These are phyloP conservation scores for Boletellus sp. DNA, from an alignment of 768 basidiomycete genomes.

Conservation along the genomic window DNA sequence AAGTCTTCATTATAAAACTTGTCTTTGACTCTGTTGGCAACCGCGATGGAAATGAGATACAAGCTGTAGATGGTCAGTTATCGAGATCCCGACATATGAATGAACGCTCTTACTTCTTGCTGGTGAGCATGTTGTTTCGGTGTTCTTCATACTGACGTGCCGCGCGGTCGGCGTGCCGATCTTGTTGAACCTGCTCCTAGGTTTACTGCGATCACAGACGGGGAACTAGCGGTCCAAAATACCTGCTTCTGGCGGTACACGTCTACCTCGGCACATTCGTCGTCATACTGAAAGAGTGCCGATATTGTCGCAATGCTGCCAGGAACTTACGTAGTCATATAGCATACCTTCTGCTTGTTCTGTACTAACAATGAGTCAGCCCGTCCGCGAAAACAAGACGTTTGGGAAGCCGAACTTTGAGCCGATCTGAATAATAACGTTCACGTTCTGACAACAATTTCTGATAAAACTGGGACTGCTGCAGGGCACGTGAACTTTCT, in stretches of 20 bases:
- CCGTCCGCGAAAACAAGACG: background rate
- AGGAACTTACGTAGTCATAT: background rate
- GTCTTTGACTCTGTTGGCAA: constrained; percentile 66
- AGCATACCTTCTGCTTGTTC: constrained; percentile 32
- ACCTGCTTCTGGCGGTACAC: constrained; percentile 77
- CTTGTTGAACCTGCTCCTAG: constrained; percentile 56
- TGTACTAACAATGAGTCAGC: constrained; percentile 9
- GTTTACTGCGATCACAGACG: constrained; percentile 2
- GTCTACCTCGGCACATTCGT: constrained; percentile 72
- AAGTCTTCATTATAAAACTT: constrained; percentile 72
- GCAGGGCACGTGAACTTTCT: constrained; percentile 13
- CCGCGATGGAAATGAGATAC: constrained; percentile 66
- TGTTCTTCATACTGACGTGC: constrained; percentile 76
- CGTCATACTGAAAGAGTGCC: constrained; percentile 59
- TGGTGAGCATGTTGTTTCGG: constrained; percentile 70
- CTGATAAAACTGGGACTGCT: constrained; percentile 71
- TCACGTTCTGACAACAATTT: constrained; percentile 71
- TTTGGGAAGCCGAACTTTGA: constrained; percentile 49
- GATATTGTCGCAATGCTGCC: background rate
- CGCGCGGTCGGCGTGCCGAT: constrained; percentile 70
- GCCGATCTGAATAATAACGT: constrained; percentile 58
- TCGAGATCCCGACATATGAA: background rate
- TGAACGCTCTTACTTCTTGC: constrained; percentile 61
- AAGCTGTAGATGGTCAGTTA: constrained; percentile 37
- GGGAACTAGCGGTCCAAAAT: constrained; percentile 1